Base-by-base conservation (phyloP, 805 yeast genomes). In the Wickerhamiella kurtzmanii region DNA sequence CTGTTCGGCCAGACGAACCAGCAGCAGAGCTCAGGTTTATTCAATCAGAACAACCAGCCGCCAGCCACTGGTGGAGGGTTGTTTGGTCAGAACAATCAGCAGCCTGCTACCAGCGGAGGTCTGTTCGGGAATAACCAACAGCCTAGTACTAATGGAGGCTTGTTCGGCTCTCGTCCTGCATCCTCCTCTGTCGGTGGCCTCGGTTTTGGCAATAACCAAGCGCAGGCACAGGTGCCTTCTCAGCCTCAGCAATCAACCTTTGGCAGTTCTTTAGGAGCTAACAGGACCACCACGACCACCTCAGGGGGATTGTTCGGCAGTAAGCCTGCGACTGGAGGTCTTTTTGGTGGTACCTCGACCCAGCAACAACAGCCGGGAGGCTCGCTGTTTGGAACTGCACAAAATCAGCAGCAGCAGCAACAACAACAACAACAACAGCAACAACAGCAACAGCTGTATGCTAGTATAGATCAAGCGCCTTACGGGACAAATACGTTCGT, bases 271-370 rank as follows among this genome's bases (percentile, higher is more conserved):
- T 44, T 47, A 16, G 50, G 50, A 2, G 16, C 20, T 20, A 19
- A 39, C 28, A 18, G n/a, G 17, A 15, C 45, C 21, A n/a, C 5
- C 35, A n/a, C 35, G 11, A 6, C 32, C 32, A 11, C 9, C 11
- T 43, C 57, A 20, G 61, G 64, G n/a, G 63, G 65, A 9, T 50
- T 59, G 6, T 59, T 59, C 50, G 64, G 61, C 17, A 19, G 37
- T 6, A 17, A 44, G 18, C 15, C 50, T 3, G 35, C 49, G 20
- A 36, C 48, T 16, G 58, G 61, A 13, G 57, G 58, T 4, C 43
- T 52, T 11, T 56, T 55, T 44, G 56, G 57, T 25, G 11, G 11
- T 11, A 25, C 32, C 9, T 6, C 32, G 11, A 6, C 32, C 9
- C 32, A 25, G 32, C 32, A 6, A 25, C 13, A 32, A 35, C 22